Evolutionary conservation across 2,329 filamentous ascomycete species (phyloP).

Genomic region (Arachnopeziza araneosa): DNA sequence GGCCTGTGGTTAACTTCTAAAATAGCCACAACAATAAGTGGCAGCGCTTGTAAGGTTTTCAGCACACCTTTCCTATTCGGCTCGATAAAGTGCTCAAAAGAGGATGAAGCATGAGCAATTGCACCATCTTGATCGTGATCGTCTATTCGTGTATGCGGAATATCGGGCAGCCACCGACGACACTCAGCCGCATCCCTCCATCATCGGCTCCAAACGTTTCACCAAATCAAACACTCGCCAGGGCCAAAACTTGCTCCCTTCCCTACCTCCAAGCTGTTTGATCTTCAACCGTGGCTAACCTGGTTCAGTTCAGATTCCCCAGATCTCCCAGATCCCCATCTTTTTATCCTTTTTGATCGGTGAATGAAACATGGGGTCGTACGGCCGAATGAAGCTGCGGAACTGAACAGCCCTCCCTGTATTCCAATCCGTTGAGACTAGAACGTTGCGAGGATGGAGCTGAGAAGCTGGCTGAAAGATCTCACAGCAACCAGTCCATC

Average conservation of each 20-base stretch:
- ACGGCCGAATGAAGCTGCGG: neutral
- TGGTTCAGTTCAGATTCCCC: neutral
- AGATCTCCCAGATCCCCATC: neutral
- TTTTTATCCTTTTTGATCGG: neutral
- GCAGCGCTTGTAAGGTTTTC: too few species aligned
- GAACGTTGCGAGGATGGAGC: neutral
- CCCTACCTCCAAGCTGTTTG: neutral
- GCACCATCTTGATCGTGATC: neutral
- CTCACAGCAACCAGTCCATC: neutral
- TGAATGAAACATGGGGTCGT: neutral
- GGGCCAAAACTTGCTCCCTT: neutral
- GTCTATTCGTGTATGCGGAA: neutral
- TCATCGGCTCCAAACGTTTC: neutral
- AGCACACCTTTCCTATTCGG: neutral
- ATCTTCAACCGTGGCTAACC: neutral
- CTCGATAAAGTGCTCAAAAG: neutral
- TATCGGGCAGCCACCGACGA: neutral
- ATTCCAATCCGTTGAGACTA: neutral
- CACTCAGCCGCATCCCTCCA: neutral
- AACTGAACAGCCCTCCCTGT: neutral
- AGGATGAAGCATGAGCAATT: neutral
- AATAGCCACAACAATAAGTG: too few species aligned
- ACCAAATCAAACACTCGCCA: neutral
- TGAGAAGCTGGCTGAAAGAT: neutral
- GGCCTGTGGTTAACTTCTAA: too few species aligned